A percentile compares a stretch with the other conserved stretches of the same genome.
Conservation (phyloP, 805 yeast species). For the Cyberlindnera euphorbiae region DNA sequence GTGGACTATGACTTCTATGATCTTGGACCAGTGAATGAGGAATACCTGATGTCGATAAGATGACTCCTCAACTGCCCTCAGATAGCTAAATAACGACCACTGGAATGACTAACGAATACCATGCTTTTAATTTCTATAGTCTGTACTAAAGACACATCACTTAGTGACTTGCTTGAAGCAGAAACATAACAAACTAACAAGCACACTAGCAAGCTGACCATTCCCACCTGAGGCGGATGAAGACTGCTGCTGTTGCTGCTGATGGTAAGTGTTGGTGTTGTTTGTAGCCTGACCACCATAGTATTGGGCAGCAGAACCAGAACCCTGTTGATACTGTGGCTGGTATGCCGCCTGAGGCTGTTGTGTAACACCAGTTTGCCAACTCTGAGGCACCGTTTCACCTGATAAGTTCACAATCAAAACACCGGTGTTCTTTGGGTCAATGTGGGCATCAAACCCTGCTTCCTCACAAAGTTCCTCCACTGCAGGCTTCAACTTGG, state of each 20-base stretch:
- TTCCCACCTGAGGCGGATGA: slow-evolving; percentile 9
- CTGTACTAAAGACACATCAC: too few species aligned
- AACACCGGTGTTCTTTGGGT: slow-evolving; percentile 76
- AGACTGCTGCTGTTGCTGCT: slow-evolving; percentile 18
- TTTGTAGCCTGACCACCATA: slow-evolving; percentile 12
- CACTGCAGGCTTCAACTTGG: slow-evolving; percentile 87
- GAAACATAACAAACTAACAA: slow-evolving; percentile 30
- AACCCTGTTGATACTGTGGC: slow-evolving; percentile 19
- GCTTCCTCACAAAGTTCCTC: slow-evolving; percentile 71
- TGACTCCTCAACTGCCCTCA: background rate
- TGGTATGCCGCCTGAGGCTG: slow-evolving; percentile 23
- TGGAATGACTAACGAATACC: slow-evolving; percentile 2
- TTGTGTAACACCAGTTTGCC: slow-evolving; percentile 32
- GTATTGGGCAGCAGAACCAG: slow-evolving; percentile 12
- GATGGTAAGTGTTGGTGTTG: slow-evolving; percentile 14
- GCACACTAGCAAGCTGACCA: slow-evolving; percentile 12
- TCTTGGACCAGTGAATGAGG: slow-evolving; percentile 15
- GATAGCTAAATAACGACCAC: background rate
- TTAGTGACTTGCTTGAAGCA: slow-evolving; percentile 29
- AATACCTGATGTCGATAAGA: slow-evolving; percentile 10
- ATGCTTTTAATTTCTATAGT: too few species aligned
- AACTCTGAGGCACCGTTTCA: slow-evolving; percentile 38
- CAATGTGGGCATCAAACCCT: slow-evolving; percentile 54
- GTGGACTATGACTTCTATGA: slow-evolving; percentile 24
- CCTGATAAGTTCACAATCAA: slow-evolving; percentile 59